Evolutionary conservation across 257 asterid species (phyloP), one percentile per base, ranked within the genome.

Genomic region (Orobanche coerulescens): DNA sequence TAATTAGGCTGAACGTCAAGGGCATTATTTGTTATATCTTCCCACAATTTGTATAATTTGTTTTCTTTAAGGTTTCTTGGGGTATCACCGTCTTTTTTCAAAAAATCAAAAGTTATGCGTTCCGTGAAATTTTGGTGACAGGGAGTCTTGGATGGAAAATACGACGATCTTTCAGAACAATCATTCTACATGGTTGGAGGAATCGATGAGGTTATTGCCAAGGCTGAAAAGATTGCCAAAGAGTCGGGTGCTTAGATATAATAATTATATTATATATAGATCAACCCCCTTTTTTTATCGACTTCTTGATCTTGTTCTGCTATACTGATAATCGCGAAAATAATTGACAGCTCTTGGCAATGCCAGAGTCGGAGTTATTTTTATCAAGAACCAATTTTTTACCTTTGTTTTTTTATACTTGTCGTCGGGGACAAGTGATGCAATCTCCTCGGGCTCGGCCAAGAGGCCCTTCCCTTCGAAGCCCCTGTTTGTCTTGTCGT

Each of bases 181-280:
- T 80, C 97, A 10, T 91, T 91, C 74, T 91, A 91, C 77, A 87
- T 91, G 97, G 96, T 91, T 61, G 97, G 97, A 78, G 97, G 97
- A 58, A 91, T 91, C 5, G 97, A 87, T 0, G 96, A 91, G 78
- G 97, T 91, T 66, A 76, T 85, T 39, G 96, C 96, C 58, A 91
- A 91, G 83, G 97, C 96, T 20, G 96, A 91, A 86, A 91, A 87
- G 96, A 91, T 91, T 56, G 90, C 96, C 74, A 91, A 81, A 78
- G 96, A 91, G 66, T 79, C 94, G 65, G 89, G 91, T 25, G 66
- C 91, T 42, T 81, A 79, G 78, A 67, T 67, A 66, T 56, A 65
- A 13, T 5, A n/a, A n/a, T n/a, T n/a, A n/a, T 30, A 30, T 4
- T 30, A 30, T 2, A 47, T 47, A 47, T 12, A 51, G 51, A 67